Evolutionary conservation across 805 yeast genomes (phyloP).

Genomic region (Ogataea paradorogensis): DNA sequence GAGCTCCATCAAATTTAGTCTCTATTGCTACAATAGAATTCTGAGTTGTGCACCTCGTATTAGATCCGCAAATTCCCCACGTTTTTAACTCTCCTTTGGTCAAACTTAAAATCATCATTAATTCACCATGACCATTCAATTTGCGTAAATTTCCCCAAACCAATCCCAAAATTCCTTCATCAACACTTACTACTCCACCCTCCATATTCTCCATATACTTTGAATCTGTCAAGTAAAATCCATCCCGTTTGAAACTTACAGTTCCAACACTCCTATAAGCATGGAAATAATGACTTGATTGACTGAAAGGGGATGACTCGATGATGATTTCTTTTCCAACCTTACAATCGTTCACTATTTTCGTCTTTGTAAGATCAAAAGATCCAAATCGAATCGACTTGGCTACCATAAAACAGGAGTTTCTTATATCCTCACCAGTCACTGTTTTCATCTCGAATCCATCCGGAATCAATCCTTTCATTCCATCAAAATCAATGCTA

Average conservation of each 20-base stretch:
- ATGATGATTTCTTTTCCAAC: constrained; percentile 9
- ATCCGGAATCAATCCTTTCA: constrained; percentile 3
- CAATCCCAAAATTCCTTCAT: constrained; percentile 31
- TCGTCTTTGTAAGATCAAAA: neutral
- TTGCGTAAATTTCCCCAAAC: constrained; percentile 39
- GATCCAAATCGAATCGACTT: constrained; percentile 8
- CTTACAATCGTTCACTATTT: neutral
- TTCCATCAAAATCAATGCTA: neutral
- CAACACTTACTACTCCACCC: constrained; percentile 34
- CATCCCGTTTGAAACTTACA: constrained; percentile 14
- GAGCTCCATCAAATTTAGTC: constrained; percentile 4
- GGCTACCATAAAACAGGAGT: constrained; percentile 16
- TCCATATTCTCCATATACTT: constrained; percentile 45
- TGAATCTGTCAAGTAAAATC: constrained; percentile 34
- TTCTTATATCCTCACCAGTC: constrained; percentile 25
- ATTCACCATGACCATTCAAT: constrained; percentile 45
- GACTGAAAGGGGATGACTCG: constrained; percentile 25
- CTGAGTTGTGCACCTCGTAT: neutral
- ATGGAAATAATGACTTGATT: constrained; percentile 18
- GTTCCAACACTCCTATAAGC: neutral
- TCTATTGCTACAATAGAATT: constrained; percentile 20
- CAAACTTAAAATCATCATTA: constrained; percentile 25
- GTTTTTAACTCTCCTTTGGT: neutral
- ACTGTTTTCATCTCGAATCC: constrained; percentile 28
- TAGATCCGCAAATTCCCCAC: neutral